Evolutionary conservation across 1,284 basidiomycete species (phyloP).

Genomic region (Chiua sp.): DNA sequence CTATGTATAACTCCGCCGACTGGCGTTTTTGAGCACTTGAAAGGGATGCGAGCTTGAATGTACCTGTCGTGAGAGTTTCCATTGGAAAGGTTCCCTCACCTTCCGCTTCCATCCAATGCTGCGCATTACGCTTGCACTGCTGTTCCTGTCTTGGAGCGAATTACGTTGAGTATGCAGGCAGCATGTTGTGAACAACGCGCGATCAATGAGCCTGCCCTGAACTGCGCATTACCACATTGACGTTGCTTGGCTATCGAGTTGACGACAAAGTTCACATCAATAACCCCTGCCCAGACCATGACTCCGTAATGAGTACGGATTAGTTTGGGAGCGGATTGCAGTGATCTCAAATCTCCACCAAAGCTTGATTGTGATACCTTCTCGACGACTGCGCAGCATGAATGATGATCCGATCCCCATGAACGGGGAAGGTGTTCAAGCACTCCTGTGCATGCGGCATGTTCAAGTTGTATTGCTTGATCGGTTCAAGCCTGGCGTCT

Average conservation of each 20-base stretch:
- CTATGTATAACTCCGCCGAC: neutral
- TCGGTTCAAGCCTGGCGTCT: neutral
- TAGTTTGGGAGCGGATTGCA: too few species aligned
- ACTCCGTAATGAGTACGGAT: neutral
- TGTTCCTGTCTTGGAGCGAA: neutral
- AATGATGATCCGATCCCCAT: conserved; percentile 16
- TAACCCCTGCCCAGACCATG: neutral
- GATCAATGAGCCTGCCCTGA: neutral
- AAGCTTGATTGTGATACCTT: neutral
- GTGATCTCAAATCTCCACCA: neutral
- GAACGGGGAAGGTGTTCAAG: neutral
- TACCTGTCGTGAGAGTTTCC: neutral
- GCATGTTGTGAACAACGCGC: neutral
- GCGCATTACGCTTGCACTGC: neutral
- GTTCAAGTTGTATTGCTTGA: conserved; percentile 1
- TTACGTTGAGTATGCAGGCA: too few species aligned
- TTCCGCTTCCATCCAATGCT: neutral
- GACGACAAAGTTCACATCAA: neutral
- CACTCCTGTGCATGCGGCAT: conserved; percentile 4
- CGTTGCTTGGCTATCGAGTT: neutral
- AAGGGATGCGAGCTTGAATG: too few species aligned
- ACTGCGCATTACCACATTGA: neutral
- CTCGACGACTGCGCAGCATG: conserved; percentile 6
- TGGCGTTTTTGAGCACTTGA: neutral
- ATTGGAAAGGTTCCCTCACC: neutral